Evolutionary conservation across 202 grass and related monocot species (phyloP).

Genomic region (Bolboschoenoplectus hybrid): DNA sequence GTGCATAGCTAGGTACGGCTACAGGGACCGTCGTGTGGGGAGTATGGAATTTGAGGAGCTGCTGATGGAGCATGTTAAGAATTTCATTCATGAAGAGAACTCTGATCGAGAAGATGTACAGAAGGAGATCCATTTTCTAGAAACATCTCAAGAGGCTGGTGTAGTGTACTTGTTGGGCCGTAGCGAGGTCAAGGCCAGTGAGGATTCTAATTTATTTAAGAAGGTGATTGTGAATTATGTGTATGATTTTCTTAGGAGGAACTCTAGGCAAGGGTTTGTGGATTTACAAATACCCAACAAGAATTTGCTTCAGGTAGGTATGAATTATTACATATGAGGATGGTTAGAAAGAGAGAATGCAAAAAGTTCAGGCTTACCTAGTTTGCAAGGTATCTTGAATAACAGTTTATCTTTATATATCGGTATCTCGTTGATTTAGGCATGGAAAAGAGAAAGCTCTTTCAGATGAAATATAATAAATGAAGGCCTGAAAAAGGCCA

Average conservation of each 20-base stretch:
- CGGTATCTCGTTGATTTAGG: neutral
- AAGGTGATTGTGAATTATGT: constrained; percentile 49
- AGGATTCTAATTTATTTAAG: constrained; percentile 45
- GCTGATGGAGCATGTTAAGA: constrained; percentile 45
- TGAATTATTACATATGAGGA: constrained; percentile 46
- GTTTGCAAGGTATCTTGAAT: neutral
- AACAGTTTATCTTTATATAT: neutral
- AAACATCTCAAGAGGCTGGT: constrained; percentile 30
- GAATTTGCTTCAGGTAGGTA: constrained; percentile 50
- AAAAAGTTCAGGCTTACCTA: neutral
- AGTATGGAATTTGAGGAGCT: constrained; percentile 43
- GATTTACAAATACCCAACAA: constrained; percentile 55
- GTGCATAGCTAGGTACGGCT: constrained; percentile 48
- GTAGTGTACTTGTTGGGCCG: constrained; percentile 44
- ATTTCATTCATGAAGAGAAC: constrained; percentile 34
- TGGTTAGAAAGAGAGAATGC: constrained; percentile 8
- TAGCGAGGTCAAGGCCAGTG: constrained; percentile 45
- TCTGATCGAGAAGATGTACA: constrained; percentile 34
- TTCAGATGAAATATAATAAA: neutral
- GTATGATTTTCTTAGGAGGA: constrained; percentile 53
- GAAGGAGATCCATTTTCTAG: constrained; percentile 46
- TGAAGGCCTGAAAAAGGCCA: neutral
- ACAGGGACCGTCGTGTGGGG: constrained; percentile 34
- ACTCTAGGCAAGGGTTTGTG: constrained; percentile 47
- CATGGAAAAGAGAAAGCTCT: neutral